Conservation (phyloP, 179 eudicot species). For the Spinacia oleracea region DNA sequence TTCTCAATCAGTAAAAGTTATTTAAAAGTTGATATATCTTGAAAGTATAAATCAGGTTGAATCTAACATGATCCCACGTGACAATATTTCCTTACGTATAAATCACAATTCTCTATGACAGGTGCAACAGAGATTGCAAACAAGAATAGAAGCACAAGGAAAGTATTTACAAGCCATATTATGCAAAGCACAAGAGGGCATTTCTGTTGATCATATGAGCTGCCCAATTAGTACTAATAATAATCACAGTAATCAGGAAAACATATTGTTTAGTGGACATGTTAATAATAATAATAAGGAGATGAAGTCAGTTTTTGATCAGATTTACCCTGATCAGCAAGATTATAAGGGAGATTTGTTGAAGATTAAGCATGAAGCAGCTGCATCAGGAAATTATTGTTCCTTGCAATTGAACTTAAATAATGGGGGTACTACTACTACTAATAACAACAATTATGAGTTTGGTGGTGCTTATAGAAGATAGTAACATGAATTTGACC, state of each 20-base stretch:
- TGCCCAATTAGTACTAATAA: constrained; percentile 4
- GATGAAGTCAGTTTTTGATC: constrained; percentile 19
- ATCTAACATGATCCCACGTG: too few species aligned
- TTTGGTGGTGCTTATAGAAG: constrained; percentile 24
- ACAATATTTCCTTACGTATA: too few species aligned
- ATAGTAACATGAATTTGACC: not conserved
- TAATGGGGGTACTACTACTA: constrained; percentile 7
- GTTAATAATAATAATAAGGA: constrained; percentile 6
- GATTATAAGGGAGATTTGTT: constrained; percentile 1
- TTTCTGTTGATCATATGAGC: constrained; percentile 21
- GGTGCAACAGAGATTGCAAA: constrained; percentile 32
- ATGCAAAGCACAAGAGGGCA: constrained; percentile 35
- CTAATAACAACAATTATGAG: constrained; percentile 3
- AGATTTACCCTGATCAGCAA: constrained; percentile 13
- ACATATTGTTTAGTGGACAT: not conserved
- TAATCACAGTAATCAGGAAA: constrained; percentile 3
- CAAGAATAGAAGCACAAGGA: constrained; percentile 36
- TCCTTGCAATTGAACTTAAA: constrained; percentile 33
- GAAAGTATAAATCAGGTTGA: too few species aligned
- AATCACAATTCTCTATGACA: not conserved
- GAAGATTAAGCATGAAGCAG: constrained; percentile 33
- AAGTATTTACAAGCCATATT: constrained; percentile 34
- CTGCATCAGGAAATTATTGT: constrained; percentile 20
- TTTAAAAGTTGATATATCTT: too few species aligned
- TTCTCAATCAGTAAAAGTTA: too few species aligned